Conservation (phyloP, 139 green algal species). For the Coelastrella sp. region DNA sequence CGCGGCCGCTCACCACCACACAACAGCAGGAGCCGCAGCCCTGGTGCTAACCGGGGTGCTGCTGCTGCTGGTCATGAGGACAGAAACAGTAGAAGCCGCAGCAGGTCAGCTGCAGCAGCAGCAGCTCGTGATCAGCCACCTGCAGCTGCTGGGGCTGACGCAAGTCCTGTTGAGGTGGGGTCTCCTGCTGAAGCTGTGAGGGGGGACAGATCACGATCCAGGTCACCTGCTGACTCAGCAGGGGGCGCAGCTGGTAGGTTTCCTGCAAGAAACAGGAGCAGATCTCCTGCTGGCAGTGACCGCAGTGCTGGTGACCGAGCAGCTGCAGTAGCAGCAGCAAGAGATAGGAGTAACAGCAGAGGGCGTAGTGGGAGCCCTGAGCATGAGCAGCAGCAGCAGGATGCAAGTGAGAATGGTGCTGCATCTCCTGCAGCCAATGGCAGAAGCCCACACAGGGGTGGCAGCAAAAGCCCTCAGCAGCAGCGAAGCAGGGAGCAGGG, state of each 20-base stretch:
- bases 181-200: not conserved
- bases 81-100: not conserved
- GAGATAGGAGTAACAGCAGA: not conserved
- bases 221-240: not conserved
- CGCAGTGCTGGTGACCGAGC: not conserved
- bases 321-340: not conserved
- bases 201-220: not conserved
- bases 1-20: not conserved
- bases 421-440: not conserved
- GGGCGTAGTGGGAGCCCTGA: not conserved
- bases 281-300: not conserved
- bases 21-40: conserved; percentile 3
- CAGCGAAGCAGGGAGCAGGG: not conserved
- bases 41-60: not conserved
- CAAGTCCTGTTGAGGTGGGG: not conserved
- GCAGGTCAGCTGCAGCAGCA: not conserved
- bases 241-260: not conserved
- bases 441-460: not conserved
- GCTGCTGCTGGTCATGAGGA: not conserved
- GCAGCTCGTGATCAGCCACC: not conserved
- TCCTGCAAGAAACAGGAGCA: not conserved
- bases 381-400: no score
- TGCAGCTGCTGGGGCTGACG: conserved; percentile 2
- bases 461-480: not conserved
- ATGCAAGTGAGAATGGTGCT: not conserved